A percentile compares a stretch with the other conserved stretches of the same genome.
Conservation (phyloP, 2,329 filamentous ascomycete species). For the Fusarium phyllophilum region DNA sequence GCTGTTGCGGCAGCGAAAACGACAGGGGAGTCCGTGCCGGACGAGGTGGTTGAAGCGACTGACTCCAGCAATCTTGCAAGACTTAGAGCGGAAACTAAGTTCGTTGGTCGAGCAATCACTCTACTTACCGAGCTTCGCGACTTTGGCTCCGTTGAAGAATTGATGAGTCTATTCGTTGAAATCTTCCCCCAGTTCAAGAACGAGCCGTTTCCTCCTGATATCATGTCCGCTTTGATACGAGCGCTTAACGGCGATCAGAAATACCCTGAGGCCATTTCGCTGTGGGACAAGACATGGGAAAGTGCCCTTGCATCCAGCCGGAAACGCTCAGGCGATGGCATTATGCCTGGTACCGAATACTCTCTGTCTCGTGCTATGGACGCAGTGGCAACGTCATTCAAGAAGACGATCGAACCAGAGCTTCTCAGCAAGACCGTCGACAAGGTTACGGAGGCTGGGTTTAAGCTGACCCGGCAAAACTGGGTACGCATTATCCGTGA, state of each 20-base stretch:
- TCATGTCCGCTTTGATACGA: constrained; percentile 75
- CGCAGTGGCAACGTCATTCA: constrained; percentile 59
- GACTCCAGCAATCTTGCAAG: constrained; percentile 32
- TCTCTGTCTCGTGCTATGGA: constrained; percentile 61
- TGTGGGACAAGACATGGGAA: constrained; percentile 72
- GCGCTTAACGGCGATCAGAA: constrained; percentile 68
- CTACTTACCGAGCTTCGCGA: constrained; percentile 52
- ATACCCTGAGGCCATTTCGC: constrained; percentile 68
- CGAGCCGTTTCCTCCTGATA: constrained; percentile 58
- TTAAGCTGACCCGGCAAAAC: constrained; percentile 77
- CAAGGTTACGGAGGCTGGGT: constrained; percentile 72
- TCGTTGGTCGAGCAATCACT: constrained; percentile 48
- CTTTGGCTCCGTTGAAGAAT: constrained; percentile 64
- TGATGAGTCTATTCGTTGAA: constrained; percentile 65
- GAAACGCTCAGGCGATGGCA: constrained; percentile 33
- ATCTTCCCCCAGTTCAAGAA: constrained; percentile 50
- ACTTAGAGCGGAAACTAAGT: constrained; percentile 42
- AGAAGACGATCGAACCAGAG: constrained; percentile 53
- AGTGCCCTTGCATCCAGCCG: constrained; percentile 56
- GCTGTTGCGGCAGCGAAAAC: constrained; percentile 21
- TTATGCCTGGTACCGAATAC: constrained; percentile 63
- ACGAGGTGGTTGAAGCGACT: neutral
- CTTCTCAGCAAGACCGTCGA: constrained; percentile 63
- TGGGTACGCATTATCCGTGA: constrained; percentile 83
- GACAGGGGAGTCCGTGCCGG: neutral